phyloP scores from a whole-genome alignment of 116 monocot genomes.

The Posidonia oceanica region DNA sequence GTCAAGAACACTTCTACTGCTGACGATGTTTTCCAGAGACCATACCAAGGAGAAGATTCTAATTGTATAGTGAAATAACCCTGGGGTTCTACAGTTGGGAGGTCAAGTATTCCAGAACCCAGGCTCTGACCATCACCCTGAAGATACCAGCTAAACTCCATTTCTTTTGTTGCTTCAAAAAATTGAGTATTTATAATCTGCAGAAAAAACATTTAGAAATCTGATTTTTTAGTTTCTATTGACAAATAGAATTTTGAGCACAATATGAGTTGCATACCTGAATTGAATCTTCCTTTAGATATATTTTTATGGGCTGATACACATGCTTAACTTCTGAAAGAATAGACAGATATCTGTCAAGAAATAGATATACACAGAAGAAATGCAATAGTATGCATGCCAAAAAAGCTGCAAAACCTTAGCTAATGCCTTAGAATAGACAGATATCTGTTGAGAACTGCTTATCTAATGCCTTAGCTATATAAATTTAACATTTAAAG shows the following conservation, averaged over 20 bases:
- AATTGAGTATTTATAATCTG: conserved; percentile 73
- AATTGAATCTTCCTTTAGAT: conserved; percentile 27
- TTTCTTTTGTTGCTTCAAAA: conserved; percentile 62
- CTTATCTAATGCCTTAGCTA: no score
- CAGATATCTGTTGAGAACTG: no score
- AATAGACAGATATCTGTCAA: neutral
- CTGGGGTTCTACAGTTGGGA: conserved; percentile 62
- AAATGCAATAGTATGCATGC: neutral
- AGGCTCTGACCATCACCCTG: conserved; percentile 64
- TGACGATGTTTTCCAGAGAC: conserved; percentile 41
- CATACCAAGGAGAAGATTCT: conserved; percentile 60
- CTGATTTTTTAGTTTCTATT: neutral
- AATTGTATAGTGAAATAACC: conserved; percentile 32
- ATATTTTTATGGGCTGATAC: conserved; percentile 80
- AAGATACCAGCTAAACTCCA: conserved; percentile 77
- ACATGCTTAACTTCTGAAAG: conserved; percentile 93
- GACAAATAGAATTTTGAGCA: neutral
- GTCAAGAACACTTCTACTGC: conserved; percentile 63
- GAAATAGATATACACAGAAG: neutral
- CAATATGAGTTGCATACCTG: conserved; percentile 30
- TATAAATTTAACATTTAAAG: no score
- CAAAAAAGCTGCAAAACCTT: no score
- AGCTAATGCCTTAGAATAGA: no score
- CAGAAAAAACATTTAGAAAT: neutral
- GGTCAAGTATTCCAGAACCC: conserved; percentile 49